Conservation (phyloP, 1,284 basidiomycete genomes). For the Sanghuangporus baumii region DNA sequence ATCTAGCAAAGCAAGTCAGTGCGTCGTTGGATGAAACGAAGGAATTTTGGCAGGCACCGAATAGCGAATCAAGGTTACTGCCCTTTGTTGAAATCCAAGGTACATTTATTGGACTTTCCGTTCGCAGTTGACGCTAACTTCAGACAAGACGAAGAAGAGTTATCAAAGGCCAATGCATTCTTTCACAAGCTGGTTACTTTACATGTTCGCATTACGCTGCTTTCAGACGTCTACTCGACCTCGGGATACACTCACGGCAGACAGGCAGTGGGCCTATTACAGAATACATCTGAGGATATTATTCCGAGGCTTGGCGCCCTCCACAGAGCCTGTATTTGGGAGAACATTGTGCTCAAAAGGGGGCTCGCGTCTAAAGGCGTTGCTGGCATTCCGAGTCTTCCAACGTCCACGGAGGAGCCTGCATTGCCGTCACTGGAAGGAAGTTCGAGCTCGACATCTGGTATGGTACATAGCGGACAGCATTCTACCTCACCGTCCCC, state of each 20-base stretch:
- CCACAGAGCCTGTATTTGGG: slow-evolving; percentile 84
- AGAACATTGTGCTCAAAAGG: slow-evolving; percentile 75
- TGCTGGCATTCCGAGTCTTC: slow-evolving; percentile 33
- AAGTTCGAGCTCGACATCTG: slow-evolving; percentile 6
- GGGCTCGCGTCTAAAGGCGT: slow-evolving; percentile 51
- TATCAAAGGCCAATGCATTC: slow-evolving; percentile 49
- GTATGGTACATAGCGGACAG: background rate
- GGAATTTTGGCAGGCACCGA: slow-evolving; percentile 61
- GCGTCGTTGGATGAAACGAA: slow-evolving; percentile 66
- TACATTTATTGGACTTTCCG: slow-evolving; percentile 24
- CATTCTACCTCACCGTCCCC: background rate
- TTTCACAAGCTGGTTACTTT: slow-evolving; percentile 79
- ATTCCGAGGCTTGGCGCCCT: slow-evolving; percentile 75
- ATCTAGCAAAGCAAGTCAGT: slow-evolving; percentile 70
- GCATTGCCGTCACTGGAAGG: slow-evolving; percentile 31
- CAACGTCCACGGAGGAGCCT: slow-evolving; percentile 33
- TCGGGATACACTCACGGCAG: slow-evolving; percentile 82
- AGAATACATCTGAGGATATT: slow-evolving; percentile 63
- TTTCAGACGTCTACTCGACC: slow-evolving; percentile 88
- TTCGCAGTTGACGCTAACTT: background rate
- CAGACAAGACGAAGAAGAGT: slow-evolving; percentile 37
- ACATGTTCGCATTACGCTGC: slow-evolving; percentile 74
- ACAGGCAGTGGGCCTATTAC: slow-evolving; percentile 69
- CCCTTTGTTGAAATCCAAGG: slow-evolving; percentile 52
- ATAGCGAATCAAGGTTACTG: slow-evolving; percentile 54